A percentile compares a stretch with the other conserved stretches of the same genome.
Evolutionary conservation across 164 flowering plant species (phyloP).

Genomic region (Taxillus chinensis): DNA sequence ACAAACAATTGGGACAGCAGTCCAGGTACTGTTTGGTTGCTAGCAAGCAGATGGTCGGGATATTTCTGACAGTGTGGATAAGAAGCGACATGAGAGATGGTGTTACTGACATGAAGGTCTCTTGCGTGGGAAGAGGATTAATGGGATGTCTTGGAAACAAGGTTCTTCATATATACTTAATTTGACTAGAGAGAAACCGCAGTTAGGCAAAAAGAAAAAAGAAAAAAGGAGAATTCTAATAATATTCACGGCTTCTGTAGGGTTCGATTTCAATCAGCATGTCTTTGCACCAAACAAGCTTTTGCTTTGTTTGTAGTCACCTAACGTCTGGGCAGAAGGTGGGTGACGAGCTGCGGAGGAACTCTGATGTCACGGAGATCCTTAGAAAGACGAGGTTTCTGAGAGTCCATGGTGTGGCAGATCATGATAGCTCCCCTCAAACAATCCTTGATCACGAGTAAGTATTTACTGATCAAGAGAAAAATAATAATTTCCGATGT

Average conservation of each 20-base stretch:
- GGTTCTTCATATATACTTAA: conserved; percentile 14
- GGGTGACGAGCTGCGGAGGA: conserved; percentile 91
- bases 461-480: conserved; percentile 11
- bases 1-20: conserved; percentile 13
- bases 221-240: conserved; percentile 3
- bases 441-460: conserved; percentile 94
- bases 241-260: conserved; percentile 34
- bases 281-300: conserved; percentile 94
- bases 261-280: conserved; percentile 97
- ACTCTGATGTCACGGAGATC: conserved; percentile 97
- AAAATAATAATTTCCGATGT: no score
- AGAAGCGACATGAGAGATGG: conserved; percentile 45
- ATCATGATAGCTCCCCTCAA: conserved; percentile 65
- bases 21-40: conserved; percentile 64
- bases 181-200: no score
- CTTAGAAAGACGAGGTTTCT: conserved; percentile 93
- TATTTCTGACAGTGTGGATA: conserved; percentile 59
- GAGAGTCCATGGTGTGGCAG: conserved; percentile 59
- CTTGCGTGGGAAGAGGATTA: conserved; percentile 72
- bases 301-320: conserved; percentile 95
- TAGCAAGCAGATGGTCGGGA: conserved; percentile 69
- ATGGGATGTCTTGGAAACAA: conserved; percentile 82
- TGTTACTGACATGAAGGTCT: conserved; percentile 56
- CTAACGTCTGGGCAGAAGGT: conserved; percentile 96
- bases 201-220: background rate